These are phyloP conservation scores for Cochlearia excelsa DNA, from an alignment of 345 rosid genomes.

Conservation along the genomic window DNA sequence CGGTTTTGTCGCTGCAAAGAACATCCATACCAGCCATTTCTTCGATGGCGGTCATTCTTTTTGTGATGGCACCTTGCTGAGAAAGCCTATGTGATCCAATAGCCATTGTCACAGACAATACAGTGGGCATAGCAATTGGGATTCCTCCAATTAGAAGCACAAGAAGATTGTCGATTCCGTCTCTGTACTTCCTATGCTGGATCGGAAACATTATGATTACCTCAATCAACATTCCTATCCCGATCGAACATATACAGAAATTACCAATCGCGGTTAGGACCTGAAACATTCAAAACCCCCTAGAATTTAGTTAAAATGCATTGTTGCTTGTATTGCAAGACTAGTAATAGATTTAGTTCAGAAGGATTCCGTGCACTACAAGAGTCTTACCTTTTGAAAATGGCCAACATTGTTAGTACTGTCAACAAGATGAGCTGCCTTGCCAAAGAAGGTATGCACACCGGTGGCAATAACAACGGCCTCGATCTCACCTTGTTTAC, in stretches of 20 bases:
- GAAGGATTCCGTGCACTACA: too few relatives aligned
- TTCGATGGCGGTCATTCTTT: constrained; percentile 90
- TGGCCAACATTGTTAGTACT: constrained; percentile 80
- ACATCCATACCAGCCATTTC: constrained; percentile 44
- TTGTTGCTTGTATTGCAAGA: too few relatives aligned
- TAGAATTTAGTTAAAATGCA: not conserved
- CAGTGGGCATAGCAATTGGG: constrained; percentile 91
- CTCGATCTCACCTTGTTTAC: constrained; percentile 83
- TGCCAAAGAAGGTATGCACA: constrained; percentile 79
- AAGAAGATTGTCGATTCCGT: constrained; percentile 70
- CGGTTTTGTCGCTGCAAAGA: constrained; percentile 4
- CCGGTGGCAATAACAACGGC: constrained; percentile 80
- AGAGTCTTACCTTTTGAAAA: constrained; percentile 56
- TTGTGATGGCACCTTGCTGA: constrained; percentile 70
- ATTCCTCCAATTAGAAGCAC: constrained; percentile 86
- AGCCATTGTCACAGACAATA: constrained; percentile 86
- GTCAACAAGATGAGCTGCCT: constrained; percentile 82
- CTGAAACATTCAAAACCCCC: not conserved
- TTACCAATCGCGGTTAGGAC: constrained; percentile 81
- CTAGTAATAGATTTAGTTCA: too few relatives aligned
- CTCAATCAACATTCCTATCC: constrained; percentile 55
- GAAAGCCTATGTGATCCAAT: constrained; percentile 86
- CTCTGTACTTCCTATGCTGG: constrained; percentile 62
- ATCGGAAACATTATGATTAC: constrained; percentile 67
- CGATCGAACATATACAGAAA: constrained; percentile 82